Percentiles rank a stretch among this genome's conserved stretches.
Evolutionary conservation across 2,329 filamentous ascomycete species (phyloP).

Genomic region (Peltaster fructicola): DNA sequence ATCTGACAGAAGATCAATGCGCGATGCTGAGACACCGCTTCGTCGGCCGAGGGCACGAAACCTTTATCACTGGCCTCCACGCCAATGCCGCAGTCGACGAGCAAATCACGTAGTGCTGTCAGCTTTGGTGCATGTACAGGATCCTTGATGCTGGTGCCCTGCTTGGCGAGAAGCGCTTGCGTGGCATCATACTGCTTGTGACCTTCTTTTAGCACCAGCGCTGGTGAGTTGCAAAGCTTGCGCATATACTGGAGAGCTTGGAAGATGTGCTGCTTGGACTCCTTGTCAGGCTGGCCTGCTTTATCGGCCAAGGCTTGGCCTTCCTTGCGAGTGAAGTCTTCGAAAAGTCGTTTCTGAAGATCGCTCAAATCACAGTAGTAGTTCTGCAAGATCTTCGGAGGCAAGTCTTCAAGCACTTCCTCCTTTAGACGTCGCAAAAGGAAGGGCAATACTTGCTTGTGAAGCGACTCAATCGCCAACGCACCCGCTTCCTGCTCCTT

Average conservation of each 20-base stretch:
- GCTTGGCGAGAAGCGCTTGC: constrained; percentile 58
- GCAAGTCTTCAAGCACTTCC: constrained; percentile 87
- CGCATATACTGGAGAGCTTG: constrained; percentile 98
- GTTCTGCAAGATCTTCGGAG: constrained; percentile 96
- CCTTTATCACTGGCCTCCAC: constrained; percentile 38
- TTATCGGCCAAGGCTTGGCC: constrained; percentile 73
- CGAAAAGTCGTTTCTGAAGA: constrained; percentile 83
- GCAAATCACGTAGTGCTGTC: constrained; percentile 68
- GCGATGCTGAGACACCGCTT: constrained; percentile 88
- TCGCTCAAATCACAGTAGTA: constrained; percentile 98
- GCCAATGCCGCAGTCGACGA: constrained; percentile 98
- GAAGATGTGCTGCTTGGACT: constrained; percentile 97
- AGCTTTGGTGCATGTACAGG: constrained; percentile 82
- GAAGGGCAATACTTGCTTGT: constrained; percentile 96
- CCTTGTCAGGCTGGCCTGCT: constrained; percentile 70
- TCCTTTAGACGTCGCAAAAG: constrained; percentile 89
- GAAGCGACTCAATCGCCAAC: constrained; percentile 88
- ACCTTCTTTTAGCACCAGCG: constrained; percentile 85
- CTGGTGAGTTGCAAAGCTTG: constrained; percentile 94
- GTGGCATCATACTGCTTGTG: constrained; percentile 83
- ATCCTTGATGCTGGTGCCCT: constrained; percentile 70
- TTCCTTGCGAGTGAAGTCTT: constrained; percentile 90
- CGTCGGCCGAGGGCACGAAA: constrained; percentile 38
- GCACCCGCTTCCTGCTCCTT: constrained; percentile 97
- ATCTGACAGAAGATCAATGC: constrained; percentile 97